These are phyloP conservation scores for Megacollybia marginata DNA, from an alignment of 768 basidiomycete species.

Conservation along the genomic window DNA sequence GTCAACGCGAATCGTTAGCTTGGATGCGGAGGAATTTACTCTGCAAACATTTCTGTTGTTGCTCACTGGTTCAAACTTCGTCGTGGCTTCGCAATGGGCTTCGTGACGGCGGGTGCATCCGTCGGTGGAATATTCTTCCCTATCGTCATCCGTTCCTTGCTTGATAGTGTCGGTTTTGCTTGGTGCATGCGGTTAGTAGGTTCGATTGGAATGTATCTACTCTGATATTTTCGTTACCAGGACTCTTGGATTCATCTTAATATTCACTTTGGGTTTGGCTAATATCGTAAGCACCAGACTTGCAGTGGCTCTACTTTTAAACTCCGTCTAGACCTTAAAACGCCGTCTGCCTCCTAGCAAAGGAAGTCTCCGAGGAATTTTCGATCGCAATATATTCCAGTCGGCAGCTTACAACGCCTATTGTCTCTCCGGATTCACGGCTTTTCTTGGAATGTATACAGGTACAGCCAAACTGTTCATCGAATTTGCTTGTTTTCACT, in stretches of 20 bases:
- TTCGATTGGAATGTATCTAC: constrained; percentile 37
- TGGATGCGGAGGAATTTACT: constrained; percentile 34
- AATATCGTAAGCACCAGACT: too few species aligned
- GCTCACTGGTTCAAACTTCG: constrained; percentile 27
- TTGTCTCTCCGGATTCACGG: constrained; percentile 36
- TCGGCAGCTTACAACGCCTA: constrained; percentile 21
- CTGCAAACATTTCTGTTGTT: constrained; percentile 8
- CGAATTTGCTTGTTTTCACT: background rate
- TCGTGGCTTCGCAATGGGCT: constrained; percentile 29
- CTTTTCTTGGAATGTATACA: constrained; percentile 31
- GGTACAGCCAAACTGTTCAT: constrained; percentile 31
- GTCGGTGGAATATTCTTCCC: constrained; percentile 21
- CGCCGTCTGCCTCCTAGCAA: constrained; percentile 15
- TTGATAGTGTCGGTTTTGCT: constrained; percentile 41
- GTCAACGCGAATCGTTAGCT: background rate
- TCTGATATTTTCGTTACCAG: constrained; percentile 41
- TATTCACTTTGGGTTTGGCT: too few species aligned
- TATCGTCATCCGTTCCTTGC: constrained; percentile 17
- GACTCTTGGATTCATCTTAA: constrained; percentile 10
- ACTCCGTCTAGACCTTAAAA: background rate
- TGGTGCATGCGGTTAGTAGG: constrained; percentile 39
- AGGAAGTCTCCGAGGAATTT: constrained; percentile 23
- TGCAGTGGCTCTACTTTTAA: too few species aligned
- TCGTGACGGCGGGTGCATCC: constrained; percentile 25
- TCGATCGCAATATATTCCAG: constrained; percentile 34